Conservation (phyloP, 305 asterid genomes). For the Fraxinus platypoda region DNA sequence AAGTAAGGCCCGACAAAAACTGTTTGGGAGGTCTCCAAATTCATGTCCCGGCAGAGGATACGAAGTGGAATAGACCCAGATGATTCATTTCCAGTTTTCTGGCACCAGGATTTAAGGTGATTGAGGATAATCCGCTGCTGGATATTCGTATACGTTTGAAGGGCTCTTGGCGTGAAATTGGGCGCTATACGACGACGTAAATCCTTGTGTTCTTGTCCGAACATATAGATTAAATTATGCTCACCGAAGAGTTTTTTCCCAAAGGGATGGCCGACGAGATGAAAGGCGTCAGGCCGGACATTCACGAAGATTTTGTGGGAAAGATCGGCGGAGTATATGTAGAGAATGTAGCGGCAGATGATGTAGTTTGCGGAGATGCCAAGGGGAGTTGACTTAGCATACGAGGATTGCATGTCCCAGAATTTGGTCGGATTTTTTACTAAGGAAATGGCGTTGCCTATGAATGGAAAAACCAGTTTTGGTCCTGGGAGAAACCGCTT, state of each 20-base stretch:
- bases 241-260: conserved; percentile 79
- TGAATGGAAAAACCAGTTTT: conserved; percentile 52
- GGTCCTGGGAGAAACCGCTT: conserved; percentile 75
- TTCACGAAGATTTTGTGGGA: conserved; percentile 67
- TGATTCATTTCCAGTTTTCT: neutral
- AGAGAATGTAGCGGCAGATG: conserved; percentile 60
- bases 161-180: conserved; percentile 69
- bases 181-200: conserved; percentile 70
- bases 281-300: conserved; percentile 81
- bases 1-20: conserved; percentile 61
- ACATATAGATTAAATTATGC: conserved; percentile 70
- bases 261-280: conserved; percentile 81
- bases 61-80: conserved; percentile 33
- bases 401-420: conserved; percentile 59
- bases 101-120: conserved; percentile 57
- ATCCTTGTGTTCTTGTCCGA: conserved; percentile 70
- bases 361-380: conserved; percentile 71
- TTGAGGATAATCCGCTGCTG: conserved; percentile 57
- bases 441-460: conserved; percentile 59
- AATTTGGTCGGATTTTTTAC: conserved; percentile 53
- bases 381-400: conserved; percentile 47
- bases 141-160: conserved; percentile 48
- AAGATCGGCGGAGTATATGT: conserved; percentile 60
- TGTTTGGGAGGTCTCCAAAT: conserved; percentile 57
- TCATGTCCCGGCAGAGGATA: conserved; percentile 54